A percentile compares a stretch with the other conserved stretches of the same genome.
phyloP scores from a whole-genome alignment of 1,284 basidiomycete species.

The Puccinia novopanici region DNA sequence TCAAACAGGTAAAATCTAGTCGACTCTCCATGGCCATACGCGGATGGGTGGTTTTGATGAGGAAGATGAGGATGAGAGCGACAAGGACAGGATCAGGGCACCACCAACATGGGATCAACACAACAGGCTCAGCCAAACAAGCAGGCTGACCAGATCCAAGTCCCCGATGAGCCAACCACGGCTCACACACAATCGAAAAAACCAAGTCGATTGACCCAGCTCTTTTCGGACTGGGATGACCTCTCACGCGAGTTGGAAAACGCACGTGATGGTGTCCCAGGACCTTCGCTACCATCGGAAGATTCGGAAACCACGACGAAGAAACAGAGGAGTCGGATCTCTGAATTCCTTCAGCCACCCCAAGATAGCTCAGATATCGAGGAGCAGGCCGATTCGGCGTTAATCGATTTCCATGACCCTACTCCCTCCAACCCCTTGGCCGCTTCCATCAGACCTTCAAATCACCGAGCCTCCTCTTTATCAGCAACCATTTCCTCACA shows the following conservation, averaged over 20 bases:
- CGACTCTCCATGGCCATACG: conserved; percentile 30
- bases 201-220: conserved; percentile 8
- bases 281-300: neutral
- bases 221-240: conserved; percentile 21
- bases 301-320: neutral
- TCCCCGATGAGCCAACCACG: neutral
- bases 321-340: conserved; percentile 5
- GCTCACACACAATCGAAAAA: neutral
- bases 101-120: neutral
- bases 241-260: conserved; percentile 26
- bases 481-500: neutral
- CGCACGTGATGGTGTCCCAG: neutral
- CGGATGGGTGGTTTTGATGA: conserved; percentile 24
- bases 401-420: conserved; percentile 28
- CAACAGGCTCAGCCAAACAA: neutral
- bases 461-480: conserved; percentile 6
- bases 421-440: neutral
- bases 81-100: neutral
- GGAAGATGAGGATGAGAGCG: conserved; percentile 38
- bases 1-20: conserved; percentile 30
- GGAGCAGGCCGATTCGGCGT: conserved; percentile 4
- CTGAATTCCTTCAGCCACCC: conserved; percentile 19
- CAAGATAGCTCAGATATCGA: conserved; percentile 17
- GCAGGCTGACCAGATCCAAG: neutral
- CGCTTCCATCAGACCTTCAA: neutral